Percentiles rank a stretch among this genome's conserved stretches.
phyloP scores from a whole-genome alignment of 2,329 filamentous ascomycete species.

The Cladorrhinum sp. region DNA sequence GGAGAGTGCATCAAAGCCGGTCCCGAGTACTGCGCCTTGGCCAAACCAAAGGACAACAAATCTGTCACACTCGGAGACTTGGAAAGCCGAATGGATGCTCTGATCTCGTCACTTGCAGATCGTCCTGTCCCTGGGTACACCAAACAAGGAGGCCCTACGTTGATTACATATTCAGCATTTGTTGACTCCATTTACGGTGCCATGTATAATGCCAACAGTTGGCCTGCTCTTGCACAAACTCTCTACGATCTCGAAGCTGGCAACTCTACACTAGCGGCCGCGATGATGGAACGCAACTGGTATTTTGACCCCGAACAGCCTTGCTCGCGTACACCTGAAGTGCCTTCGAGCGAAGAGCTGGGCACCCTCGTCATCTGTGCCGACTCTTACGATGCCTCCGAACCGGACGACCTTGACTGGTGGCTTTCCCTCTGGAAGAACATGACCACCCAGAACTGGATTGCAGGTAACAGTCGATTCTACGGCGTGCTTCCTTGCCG shows the following conservation, averaged over 20 bases:
- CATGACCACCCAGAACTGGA: slow-evolving; percentile 45
- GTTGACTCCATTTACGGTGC: slow-evolving; percentile 39
- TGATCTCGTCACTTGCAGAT: slow-evolving; percentile 38
- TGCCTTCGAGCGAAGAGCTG: slow-evolving; percentile 40
- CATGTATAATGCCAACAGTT: slow-evolving; percentile 43
- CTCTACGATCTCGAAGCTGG: slow-evolving; percentile 44
- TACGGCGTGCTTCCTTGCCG: slow-evolving; percentile 43
- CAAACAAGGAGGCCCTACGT: slow-evolving; percentile 38
- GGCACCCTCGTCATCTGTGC: slow-evolving; percentile 42
- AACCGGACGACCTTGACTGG: slow-evolving; percentile 42
- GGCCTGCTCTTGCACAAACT: slow-evolving; percentile 42
- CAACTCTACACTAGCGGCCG: slow-evolving; percentile 42
- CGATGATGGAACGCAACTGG: slow-evolving; percentile 41
- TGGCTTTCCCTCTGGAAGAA: slow-evolving; percentile 46
- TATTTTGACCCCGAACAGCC: slow-evolving; percentile 40
- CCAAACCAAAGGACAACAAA: slow-evolving; percentile 31
- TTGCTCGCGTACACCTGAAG: slow-evolving; percentile 27
- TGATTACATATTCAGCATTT: slow-evolving; percentile 46
- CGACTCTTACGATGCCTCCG: slow-evolving; percentile 44
- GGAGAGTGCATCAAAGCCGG: slow-evolving; percentile 49
- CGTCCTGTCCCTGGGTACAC: slow-evolving; percentile 41
- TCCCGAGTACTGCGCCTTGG: slow-evolving; percentile 43
- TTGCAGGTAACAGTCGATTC: slow-evolving; percentile 47
- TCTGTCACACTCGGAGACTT: slow-evolving; percentile 37
- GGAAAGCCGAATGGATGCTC: slow-evolving; percentile 37